Evolutionary conservation across 2,329 filamentous ascomycete species (phyloP), one percentile per base, ranked within the genome.

Genomic region (Colletotrichum sublineola): DNA sequence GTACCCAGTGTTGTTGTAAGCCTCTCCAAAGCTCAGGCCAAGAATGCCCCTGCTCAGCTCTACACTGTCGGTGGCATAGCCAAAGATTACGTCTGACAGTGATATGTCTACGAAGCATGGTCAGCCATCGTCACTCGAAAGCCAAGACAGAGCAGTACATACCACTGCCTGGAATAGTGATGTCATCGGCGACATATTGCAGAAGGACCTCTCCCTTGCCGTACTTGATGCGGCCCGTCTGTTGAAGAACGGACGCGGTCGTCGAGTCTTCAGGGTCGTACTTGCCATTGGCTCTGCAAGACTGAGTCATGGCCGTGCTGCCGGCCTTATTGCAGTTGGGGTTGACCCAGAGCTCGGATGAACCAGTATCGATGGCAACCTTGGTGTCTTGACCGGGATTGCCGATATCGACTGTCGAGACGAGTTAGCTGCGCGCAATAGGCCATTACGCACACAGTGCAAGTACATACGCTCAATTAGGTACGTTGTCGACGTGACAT

Each of bases 311-410:
- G 0, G 76, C 74, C 7, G 78, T 73, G 11, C 78, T 78, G 12
- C 78, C 81, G 0, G 86, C 81, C 3, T 80, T 81, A 1, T 76
- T 64, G 76, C 87, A 89, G 63, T 83, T 79, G 2, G 87, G 86
- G 72, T 89, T 87, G 48, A 88, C 85, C 87, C 87, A 89, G 8
- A 89, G 82, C 76, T 88, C 86, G 72, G 85, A 85, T 6, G 87
- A 89, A 14, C 87, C 87, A 0, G 86, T 87, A 71, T 87, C 86
- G 68, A 87, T 80, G 50, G 87, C 81, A 42, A 87, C 84, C 31
- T 84, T 82, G 46, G 87, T 79, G 11, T 75, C 79, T 74, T 87
- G 85, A 0, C 80, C 77, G 4, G 83, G 81, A 2, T 79, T 81
- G 36, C 85, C 85, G 56, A 75, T 64, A 24, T 55, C 36, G 18